A percentile compares a stretch with the other conserved stretches of the same genome.
Evolutionary conservation across 1,284 basidiomycete genomes (phyloP).

Genomic region (Cerioporus squamosus): DNA sequence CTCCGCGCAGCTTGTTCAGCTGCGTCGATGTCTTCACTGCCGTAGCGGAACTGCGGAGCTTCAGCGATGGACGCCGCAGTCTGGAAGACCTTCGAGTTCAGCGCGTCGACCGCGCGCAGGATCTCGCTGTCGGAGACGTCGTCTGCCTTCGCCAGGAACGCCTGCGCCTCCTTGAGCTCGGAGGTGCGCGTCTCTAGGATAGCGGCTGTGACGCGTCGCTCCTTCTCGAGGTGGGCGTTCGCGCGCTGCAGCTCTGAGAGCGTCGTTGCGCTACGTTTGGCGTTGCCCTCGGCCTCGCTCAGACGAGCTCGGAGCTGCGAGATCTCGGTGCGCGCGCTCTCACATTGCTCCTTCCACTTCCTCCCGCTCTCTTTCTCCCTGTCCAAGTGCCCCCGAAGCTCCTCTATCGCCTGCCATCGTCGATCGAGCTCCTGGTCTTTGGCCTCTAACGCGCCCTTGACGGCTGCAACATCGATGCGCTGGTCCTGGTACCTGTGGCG

Average conservation of each 20-base stretch:
- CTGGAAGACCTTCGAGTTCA: conserved; percentile 57
- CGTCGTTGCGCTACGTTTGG: background rate
- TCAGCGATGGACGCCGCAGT: conserved; percentile 52
- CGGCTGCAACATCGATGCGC: background rate
- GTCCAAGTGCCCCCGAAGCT: background rate
- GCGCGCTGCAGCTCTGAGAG: conserved; percentile 11
- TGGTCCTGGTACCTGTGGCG: background rate
- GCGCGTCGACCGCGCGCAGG: conserved; percentile 44
- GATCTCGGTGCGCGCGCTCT: background rate
- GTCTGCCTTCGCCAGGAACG: conserved; percentile 51
- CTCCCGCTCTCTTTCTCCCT: background rate
- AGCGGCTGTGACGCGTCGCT: conserved; percentile 7
- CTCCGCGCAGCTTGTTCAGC: conserved; percentile 2
- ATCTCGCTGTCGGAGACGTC: conserved; percentile 51
- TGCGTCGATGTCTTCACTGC: background rate
- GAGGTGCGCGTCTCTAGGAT: conserved; percentile 46
- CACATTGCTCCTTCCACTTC: background rate
- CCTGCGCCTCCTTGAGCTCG: conserved; percentile 50
- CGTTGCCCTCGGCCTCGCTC: conserved; percentile 3
- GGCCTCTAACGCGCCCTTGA: background rate
- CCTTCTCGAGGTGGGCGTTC: conserved; percentile 7
- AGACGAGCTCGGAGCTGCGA: background rate
- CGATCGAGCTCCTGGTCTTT: background rate
- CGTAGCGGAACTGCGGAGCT: conserved; percentile 9
- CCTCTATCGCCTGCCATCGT: background rate